These are phyloP conservation scores for Moricandia moricandioides DNA, from an alignment of 345 rosid genomes.

Conservation along the genomic window DNA sequence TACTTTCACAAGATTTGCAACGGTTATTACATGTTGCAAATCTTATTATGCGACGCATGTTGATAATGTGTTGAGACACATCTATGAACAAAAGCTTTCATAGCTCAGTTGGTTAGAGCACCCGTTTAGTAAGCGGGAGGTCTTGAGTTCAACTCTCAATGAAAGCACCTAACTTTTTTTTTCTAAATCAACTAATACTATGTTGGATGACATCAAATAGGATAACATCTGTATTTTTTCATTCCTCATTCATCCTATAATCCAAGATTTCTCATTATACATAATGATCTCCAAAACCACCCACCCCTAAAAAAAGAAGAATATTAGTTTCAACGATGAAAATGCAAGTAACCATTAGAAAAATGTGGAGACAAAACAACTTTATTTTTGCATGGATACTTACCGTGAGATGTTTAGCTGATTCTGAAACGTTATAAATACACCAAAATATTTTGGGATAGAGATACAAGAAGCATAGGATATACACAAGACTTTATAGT, in stretches of 20 bases:
- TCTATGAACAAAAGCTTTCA: slow-evolving; percentile 38
- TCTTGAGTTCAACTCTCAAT: slow-evolving; percentile 96
- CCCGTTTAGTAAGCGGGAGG: slow-evolving; percentile 97
- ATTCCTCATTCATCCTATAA: too few species aligned
- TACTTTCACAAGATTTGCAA: background rate
- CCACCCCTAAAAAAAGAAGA: too few species aligned
- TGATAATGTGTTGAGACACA: too few species aligned
- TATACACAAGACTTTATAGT: too few species aligned
- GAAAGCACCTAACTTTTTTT: slow-evolving; percentile 20
- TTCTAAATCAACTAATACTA: background rate
- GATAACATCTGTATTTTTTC: background rate
- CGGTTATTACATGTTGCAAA: background rate
- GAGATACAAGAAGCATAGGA: too few species aligned
- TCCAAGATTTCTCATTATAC: too few species aligned
- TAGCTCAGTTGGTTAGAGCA: slow-evolving; percentile 99
- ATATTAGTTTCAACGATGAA: background rate
- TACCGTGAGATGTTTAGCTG: background rate
- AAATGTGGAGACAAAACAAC: background rate
- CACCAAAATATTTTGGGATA: background rate
- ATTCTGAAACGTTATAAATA: background rate
- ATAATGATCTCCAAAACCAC: background rate
- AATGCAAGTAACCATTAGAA: background rate
- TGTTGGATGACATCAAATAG: background rate
- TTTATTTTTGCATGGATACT: background rate
- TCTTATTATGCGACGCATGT: too few species aligned